Percentiles rank a stretch among this genome's conserved stretches.
These are phyloP conservation scores for Cairneyella variabilis DNA, from an alignment of 495 filamentous ascomycete genomes.

Conservation along the genomic window DNA sequence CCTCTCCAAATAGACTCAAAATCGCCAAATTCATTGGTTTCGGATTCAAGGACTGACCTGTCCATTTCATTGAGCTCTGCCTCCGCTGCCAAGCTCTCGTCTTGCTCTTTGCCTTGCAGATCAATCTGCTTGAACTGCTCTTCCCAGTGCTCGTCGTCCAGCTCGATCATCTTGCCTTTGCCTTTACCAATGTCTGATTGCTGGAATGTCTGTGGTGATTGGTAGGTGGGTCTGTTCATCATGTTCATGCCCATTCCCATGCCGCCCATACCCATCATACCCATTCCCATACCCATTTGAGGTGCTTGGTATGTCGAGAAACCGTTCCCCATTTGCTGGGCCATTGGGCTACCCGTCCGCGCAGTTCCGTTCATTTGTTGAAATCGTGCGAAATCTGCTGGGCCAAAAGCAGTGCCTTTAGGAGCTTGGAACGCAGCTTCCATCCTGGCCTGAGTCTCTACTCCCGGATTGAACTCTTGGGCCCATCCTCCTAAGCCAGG, in stretches of 20 bases:
- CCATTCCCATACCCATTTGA: constrained; percentile 15
- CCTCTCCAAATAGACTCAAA: constrained; percentile 89
- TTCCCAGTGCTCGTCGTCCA: constrained; percentile 94
- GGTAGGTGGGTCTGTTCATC: constrained; percentile 41
- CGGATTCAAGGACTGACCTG: constrained; percentile 64
- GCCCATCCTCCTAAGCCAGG: constrained; percentile 63
- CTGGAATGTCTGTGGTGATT: constrained; percentile 31
- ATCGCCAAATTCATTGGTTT: constrained; percentile 66
- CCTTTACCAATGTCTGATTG: constrained; percentile 63
- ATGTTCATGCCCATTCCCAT: constrained; percentile 37
- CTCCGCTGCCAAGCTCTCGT: constrained; percentile 65
- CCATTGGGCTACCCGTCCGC: constrained; percentile 52
- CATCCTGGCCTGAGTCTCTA: constrained; percentile 67
- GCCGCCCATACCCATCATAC: constrained; percentile 32
- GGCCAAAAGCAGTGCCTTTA: constrained; percentile 61
- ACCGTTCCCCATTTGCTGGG: constrained; percentile 46
- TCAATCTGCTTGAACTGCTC: constrained; percentile 90
- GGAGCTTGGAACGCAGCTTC: constrained; percentile 69
- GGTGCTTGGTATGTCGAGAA: constrained; percentile 28
- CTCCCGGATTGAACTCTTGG: constrained; percentile 59
- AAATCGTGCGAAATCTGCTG: constrained; percentile 83
- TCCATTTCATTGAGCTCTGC: constrained; percentile 86
- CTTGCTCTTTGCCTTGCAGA: constrained; percentile 54
- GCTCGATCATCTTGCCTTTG: constrained; percentile 85
- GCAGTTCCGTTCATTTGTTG: constrained; percentile 64